Evolutionary conservation across 2,329 filamentous ascomycete genomes (phyloP).

Genomic region (Phoma sp.): DNA sequence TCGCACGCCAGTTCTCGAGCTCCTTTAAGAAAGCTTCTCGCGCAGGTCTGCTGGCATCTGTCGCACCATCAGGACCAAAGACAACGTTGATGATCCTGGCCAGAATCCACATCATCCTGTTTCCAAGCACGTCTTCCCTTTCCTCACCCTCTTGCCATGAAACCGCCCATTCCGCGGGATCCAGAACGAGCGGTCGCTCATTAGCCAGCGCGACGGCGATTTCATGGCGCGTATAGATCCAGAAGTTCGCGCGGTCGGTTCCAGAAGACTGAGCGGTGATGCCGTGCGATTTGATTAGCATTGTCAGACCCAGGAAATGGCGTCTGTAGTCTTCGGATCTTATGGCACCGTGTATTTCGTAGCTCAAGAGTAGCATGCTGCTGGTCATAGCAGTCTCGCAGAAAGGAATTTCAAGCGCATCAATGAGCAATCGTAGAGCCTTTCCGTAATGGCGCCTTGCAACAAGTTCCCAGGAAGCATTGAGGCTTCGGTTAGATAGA

Average conservation of each 20-base stretch:
- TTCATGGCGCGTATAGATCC: constrained; percentile 44
- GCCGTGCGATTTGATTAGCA: constrained; percentile 37
- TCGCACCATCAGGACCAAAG: constrained; percentile 28
- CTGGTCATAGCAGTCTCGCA: constrained; percentile 40
- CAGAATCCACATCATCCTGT: constrained; percentile 44
- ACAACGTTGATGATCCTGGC: constrained; percentile 38
- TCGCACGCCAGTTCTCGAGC: constrained; percentile 35
- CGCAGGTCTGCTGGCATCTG: constrained; percentile 19
- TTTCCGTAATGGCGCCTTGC: constrained; percentile 40
- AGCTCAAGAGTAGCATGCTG: constrained; percentile 43
- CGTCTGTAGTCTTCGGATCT: constrained; percentile 37
- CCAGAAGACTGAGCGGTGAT: constrained; percentile 38
- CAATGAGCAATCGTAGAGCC: constrained; percentile 38
- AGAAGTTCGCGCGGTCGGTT: constrained; percentile 43
- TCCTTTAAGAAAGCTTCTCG: constrained; percentile 35
- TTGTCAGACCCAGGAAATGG: constrained; percentile 40
- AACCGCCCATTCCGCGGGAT: constrained; percentile 42
- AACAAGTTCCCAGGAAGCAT: constrained; percentile 39
- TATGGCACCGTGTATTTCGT: constrained; percentile 38
- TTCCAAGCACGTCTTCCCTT: constrained; percentile 42
- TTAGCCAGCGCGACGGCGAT: constrained; percentile 40
- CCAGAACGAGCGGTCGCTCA: constrained; percentile 35
- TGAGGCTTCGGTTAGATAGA: constrained; percentile 28
- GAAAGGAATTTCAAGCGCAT: constrained; percentile 31
- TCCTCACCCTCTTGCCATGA: constrained; percentile 34